phyloP scores from a whole-genome alignment of 2,329 filamentous ascomycete genomes.

The Penicillium psychrosexuale region DNA sequence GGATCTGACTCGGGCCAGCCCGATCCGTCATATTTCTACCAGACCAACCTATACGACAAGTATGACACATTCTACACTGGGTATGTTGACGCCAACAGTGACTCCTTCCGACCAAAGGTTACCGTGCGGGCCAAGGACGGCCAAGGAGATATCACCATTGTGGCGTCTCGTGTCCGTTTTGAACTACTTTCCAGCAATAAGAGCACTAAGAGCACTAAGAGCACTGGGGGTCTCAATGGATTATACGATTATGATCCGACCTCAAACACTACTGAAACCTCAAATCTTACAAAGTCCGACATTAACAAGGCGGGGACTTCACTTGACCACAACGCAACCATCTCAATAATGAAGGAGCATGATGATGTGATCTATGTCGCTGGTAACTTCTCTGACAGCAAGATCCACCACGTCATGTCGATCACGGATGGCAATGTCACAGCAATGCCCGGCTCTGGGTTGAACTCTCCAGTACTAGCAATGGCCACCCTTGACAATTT shows the following conservation, averaged over 20 bases:
- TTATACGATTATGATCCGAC: slow-evolving; percentile 83
- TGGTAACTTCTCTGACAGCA: slow-evolving; percentile 73
- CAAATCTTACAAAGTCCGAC: slow-evolving; percentile 66
- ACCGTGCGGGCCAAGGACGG: slow-evolving; percentile 68
- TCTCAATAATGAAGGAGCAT: slow-evolving; percentile 65
- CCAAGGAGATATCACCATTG: slow-evolving; percentile 65
- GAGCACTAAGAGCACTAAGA: no score
- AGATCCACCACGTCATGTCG: slow-evolving; percentile 72
- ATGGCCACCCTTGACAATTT: slow-evolving; percentile 64
- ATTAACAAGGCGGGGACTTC: slow-evolving; percentile 73
- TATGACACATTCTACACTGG: slow-evolving; percentile 91
- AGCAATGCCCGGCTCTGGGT: slow-evolving; percentile 64
- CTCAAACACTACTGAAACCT: slow-evolving; percentile 50
- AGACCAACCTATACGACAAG: slow-evolving; percentile 95
- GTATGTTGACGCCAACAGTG: slow-evolving; percentile 70
- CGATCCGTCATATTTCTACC: slow-evolving; percentile 65
- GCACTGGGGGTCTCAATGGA: slow-evolving; percentile 78
- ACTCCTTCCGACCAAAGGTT: slow-evolving; percentile 73
- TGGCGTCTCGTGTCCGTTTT: slow-evolving; percentile 87
- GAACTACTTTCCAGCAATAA: slow-evolving; percentile 45
- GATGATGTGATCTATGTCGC: slow-evolving; percentile 69
- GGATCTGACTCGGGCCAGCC: slow-evolving; percentile 45
- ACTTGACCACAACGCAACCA: slow-evolving; percentile 64
- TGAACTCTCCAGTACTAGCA: slow-evolving; percentile 74
- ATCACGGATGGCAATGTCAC: slow-evolving; percentile 63